phyloP scores from a whole-genome alignment of 2,329 filamentous ascomycete species.

The Alternaria incomplexa region DNA sequence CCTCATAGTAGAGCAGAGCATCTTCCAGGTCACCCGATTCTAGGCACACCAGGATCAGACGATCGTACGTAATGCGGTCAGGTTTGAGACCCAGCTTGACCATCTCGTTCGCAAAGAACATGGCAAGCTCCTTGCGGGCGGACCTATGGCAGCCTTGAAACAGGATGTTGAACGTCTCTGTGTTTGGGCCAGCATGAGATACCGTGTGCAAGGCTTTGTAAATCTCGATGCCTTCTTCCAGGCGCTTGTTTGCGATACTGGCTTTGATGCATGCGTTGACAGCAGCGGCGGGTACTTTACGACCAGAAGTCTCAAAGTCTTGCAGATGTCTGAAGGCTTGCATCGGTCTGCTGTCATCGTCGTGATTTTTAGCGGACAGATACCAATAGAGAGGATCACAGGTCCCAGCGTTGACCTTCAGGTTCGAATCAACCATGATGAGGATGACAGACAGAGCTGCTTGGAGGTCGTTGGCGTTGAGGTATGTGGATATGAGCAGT shows the following conservation, averaged over 20 bases:
- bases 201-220: constrained; percentile 67
- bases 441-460: constrained; percentile 73
- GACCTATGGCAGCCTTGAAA: constrained; percentile 56
- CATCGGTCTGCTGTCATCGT: constrained; percentile 49
- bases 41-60: constrained; percentile 64
- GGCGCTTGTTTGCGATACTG: constrained; percentile 51
- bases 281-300: constrained; percentile 58
- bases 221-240: constrained; percentile 61
- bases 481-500: constrained; percentile 74
- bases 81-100: constrained; percentile 61
- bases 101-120: constrained; percentile 69
- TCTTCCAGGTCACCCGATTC: constrained; percentile 48
- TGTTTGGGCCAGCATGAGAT: constrained; percentile 53
- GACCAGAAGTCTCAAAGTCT: constrained; percentile 57
- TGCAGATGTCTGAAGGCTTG: constrained; percentile 65
- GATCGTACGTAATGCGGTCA: constrained; percentile 66
- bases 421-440: constrained; percentile 72
- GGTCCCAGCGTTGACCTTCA: constrained; percentile 63
- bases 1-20: constrained; percentile 57
- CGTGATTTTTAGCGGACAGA: constrained; percentile 57
- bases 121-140: constrained; percentile 60
- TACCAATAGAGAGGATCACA: constrained; percentile 68
- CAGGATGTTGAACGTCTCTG: constrained; percentile 67
- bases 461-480: constrained; percentile 63
- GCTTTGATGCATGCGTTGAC: constrained; percentile 62